A percentile compares a stretch with the other conserved stretches of the same genome.
Conservation (phyloP, 345 rosid species). For the Jatropha curcas region DNA sequence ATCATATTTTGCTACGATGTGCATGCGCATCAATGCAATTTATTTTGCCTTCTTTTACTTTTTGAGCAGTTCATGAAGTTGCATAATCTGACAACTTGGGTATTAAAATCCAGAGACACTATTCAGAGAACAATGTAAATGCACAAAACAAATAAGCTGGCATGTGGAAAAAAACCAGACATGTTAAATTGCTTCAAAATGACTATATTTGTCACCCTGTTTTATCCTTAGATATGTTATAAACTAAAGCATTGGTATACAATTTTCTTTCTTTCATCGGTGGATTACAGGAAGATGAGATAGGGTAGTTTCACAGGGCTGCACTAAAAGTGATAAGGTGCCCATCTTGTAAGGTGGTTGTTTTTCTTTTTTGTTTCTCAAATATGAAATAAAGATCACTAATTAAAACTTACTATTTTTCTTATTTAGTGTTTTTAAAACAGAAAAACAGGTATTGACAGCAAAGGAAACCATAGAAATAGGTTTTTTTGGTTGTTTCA, state of each 20-base stretch:
- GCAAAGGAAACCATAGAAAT: too few species aligned
- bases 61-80: background rate
- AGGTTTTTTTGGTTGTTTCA: too few species aligned
- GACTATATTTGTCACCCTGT: background rate
- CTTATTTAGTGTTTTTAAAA: too few species aligned
- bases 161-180: background rate
- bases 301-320: background rate
- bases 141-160: background rate
- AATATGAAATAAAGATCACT: too few species aligned
- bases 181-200: background rate
- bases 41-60: background rate
- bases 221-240: background rate
- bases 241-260: background rate
- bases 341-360: too few species aligned
- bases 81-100: background rate
- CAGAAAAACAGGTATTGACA: too few species aligned
- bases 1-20: background rate
- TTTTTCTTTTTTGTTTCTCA: too few species aligned
- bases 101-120: background rate
- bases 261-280: background rate
- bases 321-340: background rate
- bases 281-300: background rate
- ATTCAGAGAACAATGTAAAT: background rate
- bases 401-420: too few species aligned
- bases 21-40: background rate